Percentiles rank a stretch among this genome's conserved stretches.
Evolutionary conservation across 169 alveolate genomes (phyloP).

Genomic region (Perkinsus marinus): DNA sequence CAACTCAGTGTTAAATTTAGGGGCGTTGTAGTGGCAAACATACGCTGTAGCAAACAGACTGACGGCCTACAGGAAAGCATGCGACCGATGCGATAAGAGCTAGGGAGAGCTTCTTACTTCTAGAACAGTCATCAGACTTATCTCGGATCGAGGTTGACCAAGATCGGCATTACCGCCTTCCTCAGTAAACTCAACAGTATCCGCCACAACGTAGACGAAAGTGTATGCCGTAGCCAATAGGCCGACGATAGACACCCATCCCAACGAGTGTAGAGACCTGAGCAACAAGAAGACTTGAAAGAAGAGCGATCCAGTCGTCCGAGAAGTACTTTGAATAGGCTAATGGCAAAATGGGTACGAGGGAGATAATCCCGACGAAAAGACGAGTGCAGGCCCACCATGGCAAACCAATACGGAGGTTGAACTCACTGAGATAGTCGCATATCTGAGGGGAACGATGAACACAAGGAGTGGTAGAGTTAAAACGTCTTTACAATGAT

Average conservation of each 20-base stretch:
- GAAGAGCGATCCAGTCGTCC: not conserved
- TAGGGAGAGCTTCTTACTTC: not conserved
- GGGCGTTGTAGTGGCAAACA: not conserved
- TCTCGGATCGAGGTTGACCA: not conserved
- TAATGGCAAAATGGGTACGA: not conserved
- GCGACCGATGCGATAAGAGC: not conserved
- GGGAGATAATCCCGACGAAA: not conserved
- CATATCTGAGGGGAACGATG: not conserved
- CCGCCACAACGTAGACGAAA: not conserved
- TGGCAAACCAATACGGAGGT: not conserved
- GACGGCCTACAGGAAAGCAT: not conserved
- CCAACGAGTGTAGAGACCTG: not conserved
- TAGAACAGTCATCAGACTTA: not conserved
- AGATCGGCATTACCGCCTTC: not conserved
- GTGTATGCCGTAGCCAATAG: not conserved
- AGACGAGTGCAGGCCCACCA: not conserved
- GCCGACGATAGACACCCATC: not conserved
- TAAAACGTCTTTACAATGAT: not conserved
- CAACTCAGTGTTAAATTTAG: not conserved
- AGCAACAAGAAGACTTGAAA: not conserved
- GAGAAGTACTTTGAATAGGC: not conserved
- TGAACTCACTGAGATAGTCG: not conserved
- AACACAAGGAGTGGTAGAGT: not conserved
- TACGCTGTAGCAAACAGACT: not conserved
- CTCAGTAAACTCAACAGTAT: not conserved